These are phyloP conservation scores for Golubevia pallescens DNA, from an alignment of 1,284 basidiomycete species.

Conservation along the genomic window DNA sequence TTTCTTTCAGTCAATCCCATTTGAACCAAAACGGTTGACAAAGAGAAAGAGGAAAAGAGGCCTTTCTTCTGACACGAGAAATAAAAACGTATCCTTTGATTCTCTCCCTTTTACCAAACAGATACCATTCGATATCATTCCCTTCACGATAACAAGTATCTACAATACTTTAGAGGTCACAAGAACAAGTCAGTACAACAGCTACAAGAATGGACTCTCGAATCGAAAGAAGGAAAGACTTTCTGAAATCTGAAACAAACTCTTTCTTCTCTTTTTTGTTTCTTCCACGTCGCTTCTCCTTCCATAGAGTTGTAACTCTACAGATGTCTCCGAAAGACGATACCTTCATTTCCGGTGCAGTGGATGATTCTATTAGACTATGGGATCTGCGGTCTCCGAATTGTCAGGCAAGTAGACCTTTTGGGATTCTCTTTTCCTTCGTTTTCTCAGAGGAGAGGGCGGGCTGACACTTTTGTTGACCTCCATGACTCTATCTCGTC, in stretches of 20 bases:
- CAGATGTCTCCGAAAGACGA: constrained; percentile 92
- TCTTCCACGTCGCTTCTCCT: not conserved
- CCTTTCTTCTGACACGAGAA: not conserved
- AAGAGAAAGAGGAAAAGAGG: too few relatives aligned
- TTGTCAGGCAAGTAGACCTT: constrained; percentile 72
- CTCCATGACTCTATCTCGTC: too few relatives aligned
- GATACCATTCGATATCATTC: constrained; percentile 92
- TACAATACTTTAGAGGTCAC: constrained; percentile 95
- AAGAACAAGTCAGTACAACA: constrained; percentile 69
- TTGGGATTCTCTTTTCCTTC: too few relatives aligned
- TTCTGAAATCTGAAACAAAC: too few relatives aligned
- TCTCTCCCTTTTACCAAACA: constrained; percentile 9
- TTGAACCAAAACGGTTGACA: too few relatives aligned
- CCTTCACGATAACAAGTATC: constrained; percentile 91
- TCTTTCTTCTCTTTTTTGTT: not conserved
- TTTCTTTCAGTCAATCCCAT: too few relatives aligned
- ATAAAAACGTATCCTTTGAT: not conserved
- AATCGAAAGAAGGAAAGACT: too few relatives aligned
- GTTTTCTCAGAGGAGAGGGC: too few relatives aligned
- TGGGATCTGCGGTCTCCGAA: constrained; percentile 88
- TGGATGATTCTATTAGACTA: constrained; percentile 91
- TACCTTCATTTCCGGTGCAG: constrained; percentile 90
- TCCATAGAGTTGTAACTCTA: constrained; percentile 77
- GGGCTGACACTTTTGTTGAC: too few relatives aligned
- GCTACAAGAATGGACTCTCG: too few relatives aligned